These are phyloP conservation scores for Penicillium vulpinum DNA, from an alignment of 2,329 filamentous ascomycete species.

Conservation along the genomic window DNA sequence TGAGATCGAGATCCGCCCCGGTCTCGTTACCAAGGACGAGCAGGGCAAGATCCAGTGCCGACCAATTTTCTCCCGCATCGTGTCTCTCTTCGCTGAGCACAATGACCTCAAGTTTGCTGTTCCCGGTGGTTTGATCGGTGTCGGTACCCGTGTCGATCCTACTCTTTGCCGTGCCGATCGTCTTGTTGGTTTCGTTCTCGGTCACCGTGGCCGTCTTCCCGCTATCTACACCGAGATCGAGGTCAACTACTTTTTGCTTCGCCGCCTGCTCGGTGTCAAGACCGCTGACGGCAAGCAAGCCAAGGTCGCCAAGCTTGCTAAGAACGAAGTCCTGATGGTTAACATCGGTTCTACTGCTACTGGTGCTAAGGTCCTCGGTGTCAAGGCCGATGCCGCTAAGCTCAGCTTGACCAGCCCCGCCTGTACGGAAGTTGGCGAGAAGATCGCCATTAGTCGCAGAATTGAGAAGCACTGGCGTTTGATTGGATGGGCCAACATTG, in stretches of 20 bases:
- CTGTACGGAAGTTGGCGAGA: constrained; percentile 96
- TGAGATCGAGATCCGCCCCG: constrained; percentile 98
- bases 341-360: constrained; percentile 98
- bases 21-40: constrained; percentile 94
- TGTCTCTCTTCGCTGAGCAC: constrained; percentile 94
- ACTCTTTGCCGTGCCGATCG: constrained; percentile 98
- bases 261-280: constrained; percentile 91
- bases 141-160: constrained; percentile 94
- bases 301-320: constrained; percentile 96
- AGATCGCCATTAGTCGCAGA: constrained; percentile 92
- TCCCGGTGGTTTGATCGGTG: constrained; percentile 95
- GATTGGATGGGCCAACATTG: constrained; percentile 86
- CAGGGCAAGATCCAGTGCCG: constrained; percentile 93
- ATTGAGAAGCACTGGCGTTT: constrained; percentile 99
- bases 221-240: constrained; percentile 98
- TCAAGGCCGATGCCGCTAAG: constrained; percentile 97
- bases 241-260: constrained; percentile 98
- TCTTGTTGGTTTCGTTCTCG: constrained; percentile 95
- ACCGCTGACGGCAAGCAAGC: constrained; percentile 98
- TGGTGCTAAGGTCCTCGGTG: constrained; percentile 93
- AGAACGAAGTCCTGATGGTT: constrained; percentile 99
- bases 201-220: constrained; percentile 87
- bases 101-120: constrained; percentile 99
- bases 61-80: constrained; percentile 92
- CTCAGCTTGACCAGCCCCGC: constrained; percentile 88